Conservation (phyloP, 1,139 yeast species). For the Hyphopichia khmerensis region DNA sequence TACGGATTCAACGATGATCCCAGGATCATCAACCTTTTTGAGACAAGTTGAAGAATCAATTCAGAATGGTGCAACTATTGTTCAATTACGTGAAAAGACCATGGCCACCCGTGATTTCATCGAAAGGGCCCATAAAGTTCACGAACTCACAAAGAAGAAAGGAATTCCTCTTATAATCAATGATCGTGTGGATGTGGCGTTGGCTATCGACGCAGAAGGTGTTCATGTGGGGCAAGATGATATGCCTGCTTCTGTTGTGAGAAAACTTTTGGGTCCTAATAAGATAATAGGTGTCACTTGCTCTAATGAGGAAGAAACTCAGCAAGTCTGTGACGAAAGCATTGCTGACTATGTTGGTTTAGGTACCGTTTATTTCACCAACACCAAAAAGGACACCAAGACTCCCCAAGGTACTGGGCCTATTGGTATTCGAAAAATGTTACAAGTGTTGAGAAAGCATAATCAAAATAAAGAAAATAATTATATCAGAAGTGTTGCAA, state of each 20-base stretch:
- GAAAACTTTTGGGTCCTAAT: slow-evolving; percentile 65
- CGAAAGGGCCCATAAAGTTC: slow-evolving; percentile 58
- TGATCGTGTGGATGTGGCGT: slow-evolving; percentile 85
- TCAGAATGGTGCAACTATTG: slow-evolving; percentile 71
- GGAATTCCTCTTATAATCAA: slow-evolving; percentile 81
- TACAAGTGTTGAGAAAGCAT: slow-evolving; percentile 45
- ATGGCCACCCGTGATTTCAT: slow-evolving; percentile 70
- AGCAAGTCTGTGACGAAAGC: slow-evolving; percentile 50
- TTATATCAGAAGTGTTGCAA: slow-evolving; percentile 63
- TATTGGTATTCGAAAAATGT: slow-evolving; percentile 58
- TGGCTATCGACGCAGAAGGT: slow-evolving; percentile 89
- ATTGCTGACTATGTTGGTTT: slow-evolving; percentile 82
- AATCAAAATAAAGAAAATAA: slow-evolving; percentile 14
- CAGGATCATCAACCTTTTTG: slow-evolving; percentile 56
- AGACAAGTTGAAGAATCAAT: slow-evolving; percentile 64
- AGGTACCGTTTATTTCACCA: slow-evolving; percentile 78
- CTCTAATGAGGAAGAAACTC: slow-evolving; percentile 57
- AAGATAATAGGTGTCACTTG: slow-evolving; percentile 84
- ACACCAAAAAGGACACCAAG: slow-evolving; percentile 59
- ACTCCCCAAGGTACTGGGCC: slow-evolving; percentile 57
- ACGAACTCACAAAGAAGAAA: slow-evolving; percentile 54
- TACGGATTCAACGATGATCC: slow-evolving; percentile 78
- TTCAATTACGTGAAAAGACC: slow-evolving; percentile 82
- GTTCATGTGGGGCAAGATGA: slow-evolving; percentile 95
- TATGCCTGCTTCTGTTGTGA: slow-evolving; percentile 62